Base-by-base conservation (phyloP, 2,329 filamentous ascomycete species). In the Neonectria hederae region DNA sequence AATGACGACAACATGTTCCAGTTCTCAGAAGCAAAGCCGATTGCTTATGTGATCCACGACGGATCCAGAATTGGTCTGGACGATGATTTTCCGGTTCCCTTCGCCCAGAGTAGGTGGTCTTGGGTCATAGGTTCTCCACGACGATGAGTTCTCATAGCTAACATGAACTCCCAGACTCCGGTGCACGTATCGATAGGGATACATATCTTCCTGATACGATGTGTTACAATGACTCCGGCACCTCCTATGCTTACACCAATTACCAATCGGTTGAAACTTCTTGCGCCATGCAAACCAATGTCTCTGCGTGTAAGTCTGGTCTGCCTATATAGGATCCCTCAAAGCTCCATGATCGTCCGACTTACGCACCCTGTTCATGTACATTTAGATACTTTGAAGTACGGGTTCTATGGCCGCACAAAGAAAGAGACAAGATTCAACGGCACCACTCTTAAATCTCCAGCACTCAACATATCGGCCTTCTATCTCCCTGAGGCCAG, bases 1-100 rank as follows among this genome's bases (percentile, higher is more conserved):
- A 14, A 10, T 0, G 10, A 5, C 2, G 53, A 24, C 0, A 51
- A 13, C 0, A 35, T 69, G 0, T 2, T 52, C 0, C 19, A 13
- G 0, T 56, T 64, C 4, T 1, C 35, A 0, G 1, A 6, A 0
- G 10, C 54, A 0, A 4, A 2, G 1, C 63, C 56, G 0, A 1
- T 55, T 0, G 55, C 55, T 0, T 69, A 59, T 2, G 0, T 64
- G 2, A 66, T 69, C 1, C 13, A 24, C 1, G 59, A 69, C n/a
- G 63, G 66, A 2, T 1, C 35, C 4, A 58, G 66, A 14, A 4
- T 59, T 0, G 8, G 35, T 0, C 42, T 68, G 0, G n/a, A 8
- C 0, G 11, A 51, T 0, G 8, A 59, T 0, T 45, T 52, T n/a
- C 14, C 14, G 14, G n/a, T n/a, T 0, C 32, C 66, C 0, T 22